These are phyloP conservation scores for Pholiota conissans DNA, from an alignment of 768 basidiomycete genomes.

Conservation along the genomic window DNA sequence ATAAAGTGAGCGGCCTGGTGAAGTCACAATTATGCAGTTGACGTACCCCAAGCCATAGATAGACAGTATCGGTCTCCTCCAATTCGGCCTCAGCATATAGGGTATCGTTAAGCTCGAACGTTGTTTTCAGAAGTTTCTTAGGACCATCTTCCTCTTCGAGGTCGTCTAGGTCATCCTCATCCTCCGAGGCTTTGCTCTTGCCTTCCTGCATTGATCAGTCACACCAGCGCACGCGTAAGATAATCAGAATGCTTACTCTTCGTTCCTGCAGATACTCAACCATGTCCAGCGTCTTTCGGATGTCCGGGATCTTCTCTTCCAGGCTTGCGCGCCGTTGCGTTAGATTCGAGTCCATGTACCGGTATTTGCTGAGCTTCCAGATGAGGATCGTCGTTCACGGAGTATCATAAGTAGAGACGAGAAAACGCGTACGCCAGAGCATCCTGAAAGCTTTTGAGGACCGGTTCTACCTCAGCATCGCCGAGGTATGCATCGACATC, in stretches of 20 bases:
- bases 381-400: constrained; percentile 22
- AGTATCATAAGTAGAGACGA: constrained; percentile 10
- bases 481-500: constrained; percentile 88
- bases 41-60: constrained; percentile 93
- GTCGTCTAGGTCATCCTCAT: constrained; percentile 56
- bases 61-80: constrained; percentile 85
- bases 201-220: constrained; percentile 51
- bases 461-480: constrained; percentile 74
- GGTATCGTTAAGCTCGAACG: constrained; percentile 96
- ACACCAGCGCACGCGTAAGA: not conserved
- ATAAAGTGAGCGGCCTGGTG: constrained; percentile 2
- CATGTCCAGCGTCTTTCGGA: constrained; percentile 88
- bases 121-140: constrained; percentile 66
- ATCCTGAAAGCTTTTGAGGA: constrained; percentile 84
- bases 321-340: constrained; percentile 75
- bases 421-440: constrained; percentile 79
- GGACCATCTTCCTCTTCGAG: constrained; percentile 44
- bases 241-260: constrained; percentile 42
- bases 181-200: constrained; percentile 41
- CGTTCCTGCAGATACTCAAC: constrained; percentile 78
- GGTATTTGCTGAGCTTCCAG: constrained; percentile 84
- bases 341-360: constrained; percentile 93
- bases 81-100: constrained; percentile 90
- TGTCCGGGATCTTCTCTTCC: constrained; percentile 96
- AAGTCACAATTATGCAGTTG: not conserved